Evolutionary conservation across 768 basidiomycete genomes (phyloP).

Genomic region (Pulveroboletus sp.): DNA sequence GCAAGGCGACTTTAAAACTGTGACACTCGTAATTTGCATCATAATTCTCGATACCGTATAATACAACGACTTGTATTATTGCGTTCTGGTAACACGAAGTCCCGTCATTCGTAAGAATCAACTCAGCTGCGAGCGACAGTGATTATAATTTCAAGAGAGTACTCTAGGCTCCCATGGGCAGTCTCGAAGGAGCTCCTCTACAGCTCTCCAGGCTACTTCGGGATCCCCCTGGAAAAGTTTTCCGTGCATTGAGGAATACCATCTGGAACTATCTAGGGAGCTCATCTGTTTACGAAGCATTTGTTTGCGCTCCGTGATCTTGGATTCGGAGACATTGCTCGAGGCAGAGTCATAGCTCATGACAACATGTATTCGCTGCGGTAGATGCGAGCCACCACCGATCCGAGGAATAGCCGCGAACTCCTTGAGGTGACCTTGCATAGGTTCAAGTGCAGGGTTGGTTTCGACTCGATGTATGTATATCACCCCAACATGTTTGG

Average conservation of each 20-base stretch:
- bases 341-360: conserved; percentile 12
- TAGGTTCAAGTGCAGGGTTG: conserved; percentile 4
- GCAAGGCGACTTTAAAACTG: not conserved
- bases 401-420: not conserved
- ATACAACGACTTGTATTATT: not conserved
- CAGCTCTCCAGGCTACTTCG: conserved; percentile 8
- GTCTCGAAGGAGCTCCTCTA: conserved; percentile 8
- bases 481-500: conserved; percentile 9
- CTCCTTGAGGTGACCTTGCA: conserved; percentile 5
- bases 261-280: not conserved
- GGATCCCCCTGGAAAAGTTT: conserved; percentile 8
- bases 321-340: not conserved
- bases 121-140: not conserved
- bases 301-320: not conserved
- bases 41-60: too few relatives aligned
- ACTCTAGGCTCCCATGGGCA: not conserved
- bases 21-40: not conserved
- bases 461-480: conserved; percentile 20
- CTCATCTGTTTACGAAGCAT: not conserved
- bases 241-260: conserved; percentile 4
- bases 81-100: too few relatives aligned
- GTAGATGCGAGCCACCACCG: not conserved
- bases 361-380: conserved; percentile 6
- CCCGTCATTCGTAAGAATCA: not conserved
- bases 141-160: not conserved